phyloP scores from a whole-genome alignment of 2,329 filamentous ascomycete species.

The Dothidotthia symphoricarpi region DNA sequence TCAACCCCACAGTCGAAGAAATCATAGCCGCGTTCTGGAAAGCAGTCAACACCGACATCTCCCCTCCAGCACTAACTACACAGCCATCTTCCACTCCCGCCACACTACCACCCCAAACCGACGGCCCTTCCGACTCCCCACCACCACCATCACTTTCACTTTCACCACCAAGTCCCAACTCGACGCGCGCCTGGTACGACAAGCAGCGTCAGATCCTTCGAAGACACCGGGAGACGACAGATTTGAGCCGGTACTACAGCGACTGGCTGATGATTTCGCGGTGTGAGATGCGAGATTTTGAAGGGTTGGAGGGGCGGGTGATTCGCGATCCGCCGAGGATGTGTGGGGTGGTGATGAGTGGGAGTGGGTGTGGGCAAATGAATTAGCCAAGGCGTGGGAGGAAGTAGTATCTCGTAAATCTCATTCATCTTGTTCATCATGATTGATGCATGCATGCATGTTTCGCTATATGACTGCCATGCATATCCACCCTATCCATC shows the following conservation, averaged over 20 bases:
- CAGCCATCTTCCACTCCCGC: no score
- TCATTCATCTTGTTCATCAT: no score
- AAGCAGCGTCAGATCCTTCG: slow-evolving; percentile 2
- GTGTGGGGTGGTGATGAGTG: neutral
- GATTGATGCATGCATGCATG: no score
- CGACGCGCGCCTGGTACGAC: slow-evolving; percentile 4
- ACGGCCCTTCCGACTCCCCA: no score
- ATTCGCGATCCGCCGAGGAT: slow-evolving; percentile 6
- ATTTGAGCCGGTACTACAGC: slow-evolving; percentile 5
- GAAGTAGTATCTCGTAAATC: no score
- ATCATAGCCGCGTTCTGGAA: slow-evolving; percentile 1
- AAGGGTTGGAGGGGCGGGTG: slow-evolving; percentile 6
- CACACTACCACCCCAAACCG: no score
- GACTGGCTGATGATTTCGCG: slow-evolving; percentile 12
- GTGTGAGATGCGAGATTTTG: slow-evolving; percentile 10
- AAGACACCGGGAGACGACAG: neutral
- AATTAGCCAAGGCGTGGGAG: no score
- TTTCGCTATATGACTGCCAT: no score
- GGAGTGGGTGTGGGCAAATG: no score
- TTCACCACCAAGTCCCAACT: neutral
- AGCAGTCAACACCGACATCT: neutral
- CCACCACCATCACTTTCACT: neutral
- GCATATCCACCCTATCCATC: no score
- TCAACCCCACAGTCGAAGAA: neutral
- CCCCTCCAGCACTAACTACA: no score